Conservation (phyloP, 2,329 filamentous ascomycete genomes). For the Penicillium carneum region DNA sequence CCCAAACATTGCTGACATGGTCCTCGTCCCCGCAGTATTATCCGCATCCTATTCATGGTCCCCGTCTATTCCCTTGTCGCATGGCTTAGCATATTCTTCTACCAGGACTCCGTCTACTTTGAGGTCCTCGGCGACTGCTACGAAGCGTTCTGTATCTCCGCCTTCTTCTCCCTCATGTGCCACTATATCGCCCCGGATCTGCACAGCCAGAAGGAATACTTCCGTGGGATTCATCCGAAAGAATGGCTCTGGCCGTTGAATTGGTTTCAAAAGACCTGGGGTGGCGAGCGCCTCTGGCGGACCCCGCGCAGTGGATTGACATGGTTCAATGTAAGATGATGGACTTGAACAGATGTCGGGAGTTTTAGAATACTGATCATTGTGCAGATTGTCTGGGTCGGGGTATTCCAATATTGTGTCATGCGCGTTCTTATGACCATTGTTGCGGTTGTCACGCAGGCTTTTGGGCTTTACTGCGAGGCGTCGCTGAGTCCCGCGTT, state of each 20-base stretch:
- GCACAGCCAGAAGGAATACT: conserved; percentile 81
- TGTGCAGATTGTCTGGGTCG: conserved; percentile 68
- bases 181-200: conserved; percentile 64
- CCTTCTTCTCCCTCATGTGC: conserved; percentile 68
- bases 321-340: conserved; percentile 66
- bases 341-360: not conserved
- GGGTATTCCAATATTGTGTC: conserved; percentile 85
- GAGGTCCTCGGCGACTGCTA: conserved; percentile 82
- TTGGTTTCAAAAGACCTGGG: conserved; percentile 73
- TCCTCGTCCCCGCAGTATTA: conserved; percentile 65
- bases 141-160: conserved; percentile 84
- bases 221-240: conserved; percentile 70
- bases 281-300: conserved; percentile 70
- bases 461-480: conserved; percentile 75
- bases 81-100: conserved; percentile 75
- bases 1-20: conserved; percentile 56
- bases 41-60: conserved; percentile 86
- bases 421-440: conserved; percentile 81
- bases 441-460: conserved; percentile 75
- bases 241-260: conserved; percentile 77
- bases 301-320: conserved; percentile 79
- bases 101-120: conserved; percentile 79
- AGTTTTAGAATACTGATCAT: conserved; percentile 13
- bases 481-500: conserved; percentile 78
- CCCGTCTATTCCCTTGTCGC: conserved; percentile 78